A percentile compares a stretch with the other conserved stretches of the same genome.
Evolutionary conservation across 345 rosid genomes (phyloP).

Genomic region (Crucihimalaya himalaica): DNA sequence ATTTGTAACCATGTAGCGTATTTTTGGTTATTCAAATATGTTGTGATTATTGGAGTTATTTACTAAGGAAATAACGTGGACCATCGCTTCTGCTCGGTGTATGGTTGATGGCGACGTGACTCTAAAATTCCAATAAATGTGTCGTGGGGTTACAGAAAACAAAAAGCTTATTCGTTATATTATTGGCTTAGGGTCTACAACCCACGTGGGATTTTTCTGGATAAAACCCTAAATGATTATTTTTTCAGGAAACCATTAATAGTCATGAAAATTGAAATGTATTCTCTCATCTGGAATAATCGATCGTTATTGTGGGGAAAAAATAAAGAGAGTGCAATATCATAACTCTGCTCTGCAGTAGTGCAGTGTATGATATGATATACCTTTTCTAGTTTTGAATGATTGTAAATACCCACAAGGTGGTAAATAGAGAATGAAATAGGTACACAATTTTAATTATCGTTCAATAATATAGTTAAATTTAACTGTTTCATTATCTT

Average conservation of each 20-base stretch:
- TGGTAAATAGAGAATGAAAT: no score
- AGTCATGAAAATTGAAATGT: no score
- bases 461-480: no score
- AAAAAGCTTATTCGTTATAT: constrained; percentile 28
- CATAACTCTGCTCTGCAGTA: no score
- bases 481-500: no score
- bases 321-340: no score
- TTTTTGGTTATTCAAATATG: neutral
- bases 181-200: constrained; percentile 9
- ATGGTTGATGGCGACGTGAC: constrained; percentile 33
- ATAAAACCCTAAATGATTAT: constrained; percentile 8
- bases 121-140: constrained; percentile 31
- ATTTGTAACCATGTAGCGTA: neutral
- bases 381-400: no score
- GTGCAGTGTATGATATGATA: no score
- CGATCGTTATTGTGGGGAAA: no score
- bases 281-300: no score
- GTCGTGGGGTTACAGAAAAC: constrained; percentile 37
- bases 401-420: no score
- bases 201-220: constrained; percentile 47
- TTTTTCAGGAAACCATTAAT: neutral
- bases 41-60: neutral
- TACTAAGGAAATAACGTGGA: constrained; percentile 18
- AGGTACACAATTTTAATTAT: no score
- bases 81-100: constrained; percentile 34